Evolutionary conservation across 148 eudicot species (phyloP), one percentile per base, ranked within the genome.

Genomic region (Diospyros kaki): DNA sequence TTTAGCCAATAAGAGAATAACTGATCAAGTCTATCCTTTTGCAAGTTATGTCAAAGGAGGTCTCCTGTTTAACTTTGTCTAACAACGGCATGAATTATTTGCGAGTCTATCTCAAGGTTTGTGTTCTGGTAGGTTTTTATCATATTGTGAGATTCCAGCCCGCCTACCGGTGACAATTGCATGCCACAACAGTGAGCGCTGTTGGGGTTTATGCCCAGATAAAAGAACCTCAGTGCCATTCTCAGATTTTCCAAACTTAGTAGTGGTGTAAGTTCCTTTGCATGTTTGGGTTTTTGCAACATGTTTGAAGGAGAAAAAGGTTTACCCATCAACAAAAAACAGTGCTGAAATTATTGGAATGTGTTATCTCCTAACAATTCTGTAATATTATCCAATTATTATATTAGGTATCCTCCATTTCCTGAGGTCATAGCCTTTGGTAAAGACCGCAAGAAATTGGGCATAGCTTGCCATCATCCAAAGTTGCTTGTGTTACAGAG

Each of bases 391-490:
- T 80, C n/a, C 48, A 54, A 65, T 77, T 74, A 43, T 74, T 48
- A 80, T 83, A 13, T 77, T 74, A 94, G 98, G 84, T 88, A 87
- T 82, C 98, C 98, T 79, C 97, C 86, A 66, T 94, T 94, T 83
- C 95, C 98, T 11, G 98, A 91, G 78, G 87, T 75, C 46, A 81
- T 94, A 81, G 94, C 98, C 43, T 94, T 94, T 83, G 94, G 96
- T 59, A 85, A 90, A 56, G 95, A 94, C 74, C 81, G 80, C 58
- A 94, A 84, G 80, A 91, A 77, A 58, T 83, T 77, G 54, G 98
- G 98, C 72, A 85, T 94, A 68, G 98, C 89, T 73, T 94, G 98
- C 73, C 98, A 94, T 87, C 98, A 94, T 82, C 98, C 98, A 39
- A 94, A 94, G 76, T 78, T 94, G 73, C 71, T 94, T 81, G 86